These are phyloP conservation scores for Hymenoscyphus repandus DNA, from an alignment of 2,329 filamentous ascomycete species.

Conservation along the genomic window DNA sequence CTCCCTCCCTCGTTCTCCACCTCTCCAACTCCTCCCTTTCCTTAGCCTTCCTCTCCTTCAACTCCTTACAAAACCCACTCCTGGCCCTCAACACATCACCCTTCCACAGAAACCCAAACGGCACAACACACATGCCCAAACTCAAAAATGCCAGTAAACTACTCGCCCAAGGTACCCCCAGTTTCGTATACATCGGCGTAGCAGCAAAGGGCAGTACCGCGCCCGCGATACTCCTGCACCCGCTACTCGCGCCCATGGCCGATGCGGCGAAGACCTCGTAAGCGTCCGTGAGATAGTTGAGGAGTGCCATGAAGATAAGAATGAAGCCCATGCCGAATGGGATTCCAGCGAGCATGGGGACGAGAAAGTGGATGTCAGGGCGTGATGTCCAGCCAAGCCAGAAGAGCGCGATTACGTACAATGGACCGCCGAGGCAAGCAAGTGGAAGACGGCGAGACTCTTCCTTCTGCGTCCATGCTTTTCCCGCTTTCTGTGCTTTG, in stretches of 20 bases:
- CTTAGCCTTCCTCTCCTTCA: constrained; percentile 35
- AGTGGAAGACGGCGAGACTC: constrained; percentile 45
- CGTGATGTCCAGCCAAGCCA: constrained; percentile 52
- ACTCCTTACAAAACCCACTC: constrained; percentile 42
- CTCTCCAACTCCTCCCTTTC: constrained; percentile 23
- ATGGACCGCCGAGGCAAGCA: constrained; percentile 43
- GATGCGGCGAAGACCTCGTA: constrained; percentile 55
- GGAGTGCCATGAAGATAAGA: constrained; percentile 53
- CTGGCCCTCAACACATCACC: constrained; percentile 41
- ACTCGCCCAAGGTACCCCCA: constrained; percentile 43
- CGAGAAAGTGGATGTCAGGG: constrained; percentile 48
- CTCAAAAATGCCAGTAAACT: constrained; percentile 45
- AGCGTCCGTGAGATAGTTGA: constrained; percentile 52
- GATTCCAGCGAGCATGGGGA: constrained; percentile 50
- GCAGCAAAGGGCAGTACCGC: constrained; percentile 43
- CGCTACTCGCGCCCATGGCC: constrained; percentile 42
- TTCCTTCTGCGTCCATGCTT: constrained; percentile 43
- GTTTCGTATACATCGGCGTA: constrained; percentile 39
- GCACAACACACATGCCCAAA: constrained; percentile 42
- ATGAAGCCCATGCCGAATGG: constrained; percentile 50
- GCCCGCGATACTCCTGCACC: constrained; percentile 36
- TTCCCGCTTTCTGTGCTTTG: constrained; percentile 42
- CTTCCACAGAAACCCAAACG: constrained; percentile 46
- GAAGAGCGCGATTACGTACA: constrained; percentile 46
- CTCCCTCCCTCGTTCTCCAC: constrained; percentile 7